phyloP scores from a whole-genome alignment of 192 early-diverging fungal genomes.

The Irineochytrium annulatum region DNA sequence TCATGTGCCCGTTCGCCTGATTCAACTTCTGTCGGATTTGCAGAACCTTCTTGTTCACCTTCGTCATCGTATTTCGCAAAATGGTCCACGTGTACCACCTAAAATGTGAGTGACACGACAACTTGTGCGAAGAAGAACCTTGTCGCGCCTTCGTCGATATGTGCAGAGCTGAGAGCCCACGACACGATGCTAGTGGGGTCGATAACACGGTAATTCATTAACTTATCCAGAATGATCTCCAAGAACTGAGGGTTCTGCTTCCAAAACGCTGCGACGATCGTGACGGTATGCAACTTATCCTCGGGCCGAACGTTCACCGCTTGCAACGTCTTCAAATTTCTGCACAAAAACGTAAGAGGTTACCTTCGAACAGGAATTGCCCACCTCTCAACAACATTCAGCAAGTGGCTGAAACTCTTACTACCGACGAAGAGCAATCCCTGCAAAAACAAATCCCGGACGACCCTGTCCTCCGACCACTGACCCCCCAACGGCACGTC shows the following conservation, averaged over 20 bases:
- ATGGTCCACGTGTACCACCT: constrained; percentile 82
- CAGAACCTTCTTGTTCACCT: constrained; percentile 76
- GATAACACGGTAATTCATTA: constrained; percentile 92
- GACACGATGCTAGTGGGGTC: constrained; percentile 76
- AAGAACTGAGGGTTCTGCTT: constrained; percentile 80
- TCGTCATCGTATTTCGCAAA: constrained; percentile 75
- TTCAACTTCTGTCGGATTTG: constrained; percentile 60
- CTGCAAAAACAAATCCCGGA: constrained; percentile 75
- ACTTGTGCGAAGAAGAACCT: constrained; percentile 29
- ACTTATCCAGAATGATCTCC: constrained; percentile 89
- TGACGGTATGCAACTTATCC: constrained; percentile 68
- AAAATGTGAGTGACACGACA: neutral
- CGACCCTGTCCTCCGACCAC: constrained; percentile 25
- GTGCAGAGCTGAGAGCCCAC: constrained; percentile 58
- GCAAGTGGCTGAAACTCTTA: constrained; percentile 90
- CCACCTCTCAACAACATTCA: constrained; percentile 87
- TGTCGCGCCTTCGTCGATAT: constrained; percentile 7
- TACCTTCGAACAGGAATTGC: constrained; percentile 1
- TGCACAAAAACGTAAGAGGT: constrained; percentile 19
- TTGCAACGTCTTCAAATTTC: constrained; percentile 63
- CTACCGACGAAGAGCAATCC: constrained; percentile 81
- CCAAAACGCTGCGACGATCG: constrained; percentile 84
- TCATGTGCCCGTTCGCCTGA: constrained; percentile 15
- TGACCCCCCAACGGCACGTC: neutral
- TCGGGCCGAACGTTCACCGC: constrained; percentile 57